phyloP scores from a whole-genome alignment of 768 basidiomycete species.

The Auricularia heimuer region DNA sequence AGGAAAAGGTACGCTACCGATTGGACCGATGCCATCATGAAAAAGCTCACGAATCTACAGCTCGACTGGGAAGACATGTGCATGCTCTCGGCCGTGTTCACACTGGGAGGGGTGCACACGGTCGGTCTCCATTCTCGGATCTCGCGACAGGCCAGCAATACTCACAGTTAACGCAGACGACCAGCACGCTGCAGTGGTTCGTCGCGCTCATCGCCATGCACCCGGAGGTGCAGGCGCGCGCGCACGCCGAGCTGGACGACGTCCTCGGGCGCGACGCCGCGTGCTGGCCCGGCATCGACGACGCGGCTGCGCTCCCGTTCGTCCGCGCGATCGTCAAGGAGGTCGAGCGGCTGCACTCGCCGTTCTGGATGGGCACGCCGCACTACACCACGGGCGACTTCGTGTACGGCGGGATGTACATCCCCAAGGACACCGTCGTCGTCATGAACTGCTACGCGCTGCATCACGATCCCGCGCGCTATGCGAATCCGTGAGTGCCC shows the following conservation, averaged over 20 bases:
- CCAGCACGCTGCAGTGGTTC: constrained; percentile 25
- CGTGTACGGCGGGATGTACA: not conserved
- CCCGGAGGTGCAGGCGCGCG: constrained; percentile 18
- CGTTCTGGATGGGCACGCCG: constrained; percentile 4
- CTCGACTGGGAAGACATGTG: constrained; percentile 31
- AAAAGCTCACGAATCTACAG: not conserved
- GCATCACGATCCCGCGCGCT: constrained; percentile 24
- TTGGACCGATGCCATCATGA: no score
- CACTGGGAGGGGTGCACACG: constrained; percentile 36
- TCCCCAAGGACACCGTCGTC: constrained; percentile 1
- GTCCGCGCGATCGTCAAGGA: constrained; percentile 26
- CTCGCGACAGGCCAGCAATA: not conserved
- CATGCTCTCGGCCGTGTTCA: constrained; percentile 34
- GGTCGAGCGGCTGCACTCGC: constrained; percentile 21
- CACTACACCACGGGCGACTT: not conserved
- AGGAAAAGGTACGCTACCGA: constrained; percentile 14
- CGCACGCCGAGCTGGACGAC: constrained; percentile 21
- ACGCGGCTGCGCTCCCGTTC: constrained; percentile 17
- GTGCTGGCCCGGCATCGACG: constrained; percentile 15
- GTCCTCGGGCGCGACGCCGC: constrained; percentile 14
- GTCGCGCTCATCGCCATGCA: constrained; percentile 9
- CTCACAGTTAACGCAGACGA: constrained; percentile 14
- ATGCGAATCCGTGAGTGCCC: constrained; percentile 26
- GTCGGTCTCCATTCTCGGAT: constrained; percentile 16
- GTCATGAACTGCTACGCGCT: not conserved